Percentiles rank a stretch among this genome's conserved stretches.
phyloP scores from a whole-genome alignment of 108 stramenopile species.

The Chaetoceros tenuissimus region DNA sequence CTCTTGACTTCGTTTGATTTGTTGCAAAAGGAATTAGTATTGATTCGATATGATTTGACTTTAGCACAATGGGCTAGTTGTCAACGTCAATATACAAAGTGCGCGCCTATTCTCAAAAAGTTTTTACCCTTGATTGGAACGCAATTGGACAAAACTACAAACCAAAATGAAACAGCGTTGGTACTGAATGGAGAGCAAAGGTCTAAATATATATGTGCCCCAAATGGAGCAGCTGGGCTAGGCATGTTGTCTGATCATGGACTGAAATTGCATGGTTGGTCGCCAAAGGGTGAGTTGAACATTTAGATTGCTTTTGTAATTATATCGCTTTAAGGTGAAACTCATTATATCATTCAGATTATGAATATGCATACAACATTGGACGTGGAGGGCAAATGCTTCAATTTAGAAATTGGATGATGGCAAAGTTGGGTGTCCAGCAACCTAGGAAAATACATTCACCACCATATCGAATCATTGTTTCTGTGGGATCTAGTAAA shows the following conservation, averaged over 20 bases:
- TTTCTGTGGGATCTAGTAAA: conserved; percentile 35
- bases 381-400: conserved; percentile 43
- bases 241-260: conserved; percentile 50
- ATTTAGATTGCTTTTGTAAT: too few species aligned
- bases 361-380: conserved; percentile 32
- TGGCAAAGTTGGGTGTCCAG: conserved; percentile 25
- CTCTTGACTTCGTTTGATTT: conserved; percentile 33
- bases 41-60: conserved; percentile 27
- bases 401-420: conserved; percentile 46
- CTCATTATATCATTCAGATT: too few species aligned
- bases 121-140: conserved; percentile 46
- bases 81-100: conserved; percentile 22
- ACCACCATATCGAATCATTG: conserved; percentile 29
- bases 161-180: not conserved
- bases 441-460: not conserved
- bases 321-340: too few species aligned
- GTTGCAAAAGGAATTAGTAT: conserved; percentile 18
- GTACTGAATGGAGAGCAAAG: not conserved
- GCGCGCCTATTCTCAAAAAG: conserved; percentile 25
- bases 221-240: conserved; percentile 30
- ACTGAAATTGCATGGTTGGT: conserved; percentile 49
- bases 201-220: conserved; percentile 31
- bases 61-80: conserved; percentile 31
- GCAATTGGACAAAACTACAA: conserved; percentile 7
- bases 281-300: too few species aligned